phyloP scores from a whole-genome alignment of 192 early-diverging fungal genomes.

The Podochytrium sp. region DNA sequence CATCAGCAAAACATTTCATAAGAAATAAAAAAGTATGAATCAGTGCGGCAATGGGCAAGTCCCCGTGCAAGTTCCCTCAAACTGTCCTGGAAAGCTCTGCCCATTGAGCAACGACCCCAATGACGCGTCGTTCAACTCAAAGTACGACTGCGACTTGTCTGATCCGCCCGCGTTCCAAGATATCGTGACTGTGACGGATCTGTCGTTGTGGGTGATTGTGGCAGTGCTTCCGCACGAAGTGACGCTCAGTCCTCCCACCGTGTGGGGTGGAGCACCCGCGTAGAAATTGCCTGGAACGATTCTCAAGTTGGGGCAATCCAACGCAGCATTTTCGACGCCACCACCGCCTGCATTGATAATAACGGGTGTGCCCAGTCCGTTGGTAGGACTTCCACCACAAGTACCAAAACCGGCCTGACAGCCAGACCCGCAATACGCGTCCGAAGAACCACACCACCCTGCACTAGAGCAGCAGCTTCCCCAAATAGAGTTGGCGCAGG shows the following conservation, averaged over 20 bases:
- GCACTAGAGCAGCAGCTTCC: too few species aligned
- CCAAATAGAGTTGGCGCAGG: too few species aligned
- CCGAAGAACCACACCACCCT: too few species aligned
- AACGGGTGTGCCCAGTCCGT: too few species aligned
- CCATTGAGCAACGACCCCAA: background rate
- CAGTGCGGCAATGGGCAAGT: background rate
- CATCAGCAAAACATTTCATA: too few species aligned
- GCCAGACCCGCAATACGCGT: too few species aligned
- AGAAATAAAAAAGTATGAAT: background rate
- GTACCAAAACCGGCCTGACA: too few species aligned
- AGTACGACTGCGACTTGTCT: background rate
- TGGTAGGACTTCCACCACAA: too few species aligned
- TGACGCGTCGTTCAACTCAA: background rate
- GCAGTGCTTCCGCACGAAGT: background rate
- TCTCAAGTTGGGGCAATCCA: too few species aligned
- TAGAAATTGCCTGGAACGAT: background rate
- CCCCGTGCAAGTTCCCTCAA: background rate
- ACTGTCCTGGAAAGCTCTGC: background rate
- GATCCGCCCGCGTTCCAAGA: background rate
- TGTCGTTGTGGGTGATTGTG: background rate
- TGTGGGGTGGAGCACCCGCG: background rate
- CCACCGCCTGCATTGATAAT: too few species aligned
- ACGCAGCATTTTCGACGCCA: too few species aligned
- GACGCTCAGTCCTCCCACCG: background rate
- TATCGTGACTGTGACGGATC: background rate